A percentile compares a stretch with the other conserved stretches of the same genome.
Conservation (phyloP, 2,329 filamentous ascomycete genomes). For the Fusarium pseudograminearum region DNA sequence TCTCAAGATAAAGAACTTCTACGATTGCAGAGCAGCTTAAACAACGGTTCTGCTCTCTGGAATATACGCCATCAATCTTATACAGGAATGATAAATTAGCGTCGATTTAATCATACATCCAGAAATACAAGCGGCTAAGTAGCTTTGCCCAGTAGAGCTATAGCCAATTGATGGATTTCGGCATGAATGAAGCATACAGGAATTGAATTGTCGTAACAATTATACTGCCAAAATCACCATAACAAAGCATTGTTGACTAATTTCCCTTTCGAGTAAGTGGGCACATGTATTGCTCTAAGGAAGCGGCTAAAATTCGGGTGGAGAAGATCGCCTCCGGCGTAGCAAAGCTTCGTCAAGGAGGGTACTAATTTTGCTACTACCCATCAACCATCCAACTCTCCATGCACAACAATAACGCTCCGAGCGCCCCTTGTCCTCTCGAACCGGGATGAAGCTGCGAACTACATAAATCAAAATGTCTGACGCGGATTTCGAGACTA, state of each 20-base stretch:
- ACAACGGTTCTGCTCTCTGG: background rate
- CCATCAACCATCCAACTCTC: slow-evolving; percentile 47
- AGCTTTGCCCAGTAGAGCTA: background rate
- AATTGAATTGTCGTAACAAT: background rate
- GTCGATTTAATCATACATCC: background rate
- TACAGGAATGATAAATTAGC: background rate
- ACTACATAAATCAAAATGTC: slow-evolving; percentile 66
- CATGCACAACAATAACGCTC: slow-evolving; percentile 55
- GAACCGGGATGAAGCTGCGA: slow-evolving; percentile 58
- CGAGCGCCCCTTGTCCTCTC: slow-evolving; percentile 53
- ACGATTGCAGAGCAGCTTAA: background rate
- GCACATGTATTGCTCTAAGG: slow-evolving; percentile 14
- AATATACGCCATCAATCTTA: background rate
- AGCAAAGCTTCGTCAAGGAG: slow-evolving; percentile 47
- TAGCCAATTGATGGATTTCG: background rate
- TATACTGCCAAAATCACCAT: background rate
- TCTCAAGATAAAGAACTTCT: background rate
- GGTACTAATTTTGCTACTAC: slow-evolving; percentile 48
- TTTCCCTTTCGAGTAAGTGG: slow-evolving; percentile 20
- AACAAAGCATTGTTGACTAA: slow-evolving; percentile 19
- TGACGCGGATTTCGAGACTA: slow-evolving; percentile 87
- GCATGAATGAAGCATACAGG: background rate
- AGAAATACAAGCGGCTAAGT: background rate
- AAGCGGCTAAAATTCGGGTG: slow-evolving; percentile 53
- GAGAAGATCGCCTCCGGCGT: slow-evolving; percentile 45